Conservation (phyloP, 768 basidiomycete genomes). For the Xerocomus brunneocitrinus region DNA sequence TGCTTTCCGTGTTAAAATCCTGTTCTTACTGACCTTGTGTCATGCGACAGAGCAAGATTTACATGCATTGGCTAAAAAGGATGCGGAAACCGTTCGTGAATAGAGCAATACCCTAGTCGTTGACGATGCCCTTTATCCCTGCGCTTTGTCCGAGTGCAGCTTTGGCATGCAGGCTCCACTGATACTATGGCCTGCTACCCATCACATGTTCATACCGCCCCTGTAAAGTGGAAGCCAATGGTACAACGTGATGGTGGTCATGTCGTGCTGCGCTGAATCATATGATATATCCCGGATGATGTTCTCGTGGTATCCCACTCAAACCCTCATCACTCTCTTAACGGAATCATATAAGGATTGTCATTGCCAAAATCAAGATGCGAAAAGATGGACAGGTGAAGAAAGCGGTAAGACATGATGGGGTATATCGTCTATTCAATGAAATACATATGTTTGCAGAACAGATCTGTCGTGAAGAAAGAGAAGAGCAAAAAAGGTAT, state of each 20-base stretch:
- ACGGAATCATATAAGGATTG: neutral
- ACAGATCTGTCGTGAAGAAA: neutral
- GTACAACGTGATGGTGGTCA: neutral
- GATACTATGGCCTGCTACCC: neutral
- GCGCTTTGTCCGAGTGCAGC: neutral
- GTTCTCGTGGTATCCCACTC: neutral
- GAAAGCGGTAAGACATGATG: neutral
- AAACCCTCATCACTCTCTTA: neutral
- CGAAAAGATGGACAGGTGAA: neutral
- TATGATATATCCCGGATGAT: too few relatives aligned
- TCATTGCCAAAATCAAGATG: neutral
- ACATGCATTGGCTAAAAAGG: slow-evolving; percentile 67
- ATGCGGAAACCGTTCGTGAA: slow-evolving; percentile 55
- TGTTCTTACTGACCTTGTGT: neutral
- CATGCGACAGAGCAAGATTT: slow-evolving; percentile 66
- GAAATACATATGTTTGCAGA: neutral
- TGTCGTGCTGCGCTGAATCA: too few relatives aligned
- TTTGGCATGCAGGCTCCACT: neutral
- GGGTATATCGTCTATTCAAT: neutral
- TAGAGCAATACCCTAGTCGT: slow-evolving; percentile 25
- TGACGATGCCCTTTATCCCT: neutral
- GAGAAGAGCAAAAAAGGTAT: neutral
- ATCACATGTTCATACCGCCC: neutral
- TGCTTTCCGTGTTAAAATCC: neutral
- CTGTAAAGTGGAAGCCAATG: too few relatives aligned